These are phyloP conservation scores for Talaromyces sp. DNA, from an alignment of 2,329 filamentous ascomycete species.

Conservation along the genomic window DNA sequence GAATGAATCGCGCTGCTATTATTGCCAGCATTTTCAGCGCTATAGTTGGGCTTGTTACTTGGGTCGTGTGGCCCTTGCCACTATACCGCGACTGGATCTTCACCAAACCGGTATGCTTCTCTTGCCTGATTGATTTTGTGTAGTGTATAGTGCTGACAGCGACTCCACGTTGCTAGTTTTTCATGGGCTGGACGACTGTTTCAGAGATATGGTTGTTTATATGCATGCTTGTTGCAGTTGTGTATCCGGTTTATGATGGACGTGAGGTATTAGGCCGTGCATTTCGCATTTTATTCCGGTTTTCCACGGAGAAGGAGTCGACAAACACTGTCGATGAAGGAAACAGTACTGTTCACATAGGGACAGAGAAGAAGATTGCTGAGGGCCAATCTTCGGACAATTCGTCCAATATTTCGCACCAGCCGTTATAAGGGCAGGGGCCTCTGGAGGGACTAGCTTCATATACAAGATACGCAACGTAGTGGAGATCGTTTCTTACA, in stretches of 20 bases:
- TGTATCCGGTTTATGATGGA: conserved; percentile 17
- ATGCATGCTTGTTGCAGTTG: conserved; percentile 14
- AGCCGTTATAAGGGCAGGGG: neutral
- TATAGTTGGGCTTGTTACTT: conserved; percentile 17
- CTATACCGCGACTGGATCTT: conserved; percentile 19
- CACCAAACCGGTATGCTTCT: conserved; percentile 7
- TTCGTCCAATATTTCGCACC: neutral
- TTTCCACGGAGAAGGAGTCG: neutral
- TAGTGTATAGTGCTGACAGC: no score
- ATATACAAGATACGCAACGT: neutral
- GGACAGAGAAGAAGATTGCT: neutral
- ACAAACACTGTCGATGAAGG: neutral
- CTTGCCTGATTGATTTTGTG: neutral
- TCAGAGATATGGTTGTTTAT: conserved; percentile 17
- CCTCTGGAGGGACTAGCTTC: no score
- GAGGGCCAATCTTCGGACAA: neutral
- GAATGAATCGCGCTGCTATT: conserved; percentile 18
- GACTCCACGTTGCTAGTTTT: conserved; percentile 6
- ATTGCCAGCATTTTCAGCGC: conserved; percentile 20
- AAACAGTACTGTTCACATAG: neutral
- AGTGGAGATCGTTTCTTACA: no score
- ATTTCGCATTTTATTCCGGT: conserved; percentile 3
- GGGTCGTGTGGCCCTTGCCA: conserved; percentile 19
- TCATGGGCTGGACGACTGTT: conserved; percentile 16
- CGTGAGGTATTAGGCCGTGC: conserved; percentile 13